These are phyloP conservation scores for Silene noctiflora DNA, from an alignment of 179 eudicot genomes.

Conservation along the genomic window DNA sequence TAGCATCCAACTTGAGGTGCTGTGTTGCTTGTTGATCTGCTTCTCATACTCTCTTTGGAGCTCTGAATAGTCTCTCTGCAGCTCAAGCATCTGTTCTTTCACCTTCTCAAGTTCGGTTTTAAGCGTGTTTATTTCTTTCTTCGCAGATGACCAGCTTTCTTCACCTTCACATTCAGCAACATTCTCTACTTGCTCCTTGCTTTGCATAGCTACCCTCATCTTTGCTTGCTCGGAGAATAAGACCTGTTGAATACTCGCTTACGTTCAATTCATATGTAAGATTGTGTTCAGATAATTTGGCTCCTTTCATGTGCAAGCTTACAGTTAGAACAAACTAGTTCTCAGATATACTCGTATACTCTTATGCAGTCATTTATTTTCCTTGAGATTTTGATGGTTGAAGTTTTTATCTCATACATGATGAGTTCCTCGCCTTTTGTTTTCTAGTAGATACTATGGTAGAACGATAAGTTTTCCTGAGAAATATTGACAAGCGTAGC, in stretches of 20 bases:
- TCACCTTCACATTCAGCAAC: conserved; percentile 32
- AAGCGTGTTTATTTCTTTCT: conserved; percentile 44
- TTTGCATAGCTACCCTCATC: conserved; percentile 46
- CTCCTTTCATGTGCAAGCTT: background rate
- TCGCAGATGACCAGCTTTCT: conserved; percentile 36
- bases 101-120: conserved; percentile 48
- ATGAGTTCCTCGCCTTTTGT: background rate
- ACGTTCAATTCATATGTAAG: background rate
- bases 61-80: conserved; percentile 49
- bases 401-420: background rate
- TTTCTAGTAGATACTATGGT: background rate
- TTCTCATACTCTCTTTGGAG: conserved; percentile 49
- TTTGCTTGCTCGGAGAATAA: conserved; percentile 61
- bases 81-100: conserved; percentile 39
- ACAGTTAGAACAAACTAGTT: background rate
- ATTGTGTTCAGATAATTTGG: background rate
- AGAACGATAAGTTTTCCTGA: background rate
- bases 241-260: conserved; percentile 36
- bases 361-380: background rate
- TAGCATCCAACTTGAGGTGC: conserved; percentile 38
- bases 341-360: background rate
- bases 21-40: conserved; percentile 35
- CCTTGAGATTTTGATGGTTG: background rate
- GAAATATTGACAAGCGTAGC: background rate
- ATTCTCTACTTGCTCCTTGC: conserved; percentile 34